Conservation (phyloP, 805 yeast genomes). For the Metschnikowia lachancei region DNA sequence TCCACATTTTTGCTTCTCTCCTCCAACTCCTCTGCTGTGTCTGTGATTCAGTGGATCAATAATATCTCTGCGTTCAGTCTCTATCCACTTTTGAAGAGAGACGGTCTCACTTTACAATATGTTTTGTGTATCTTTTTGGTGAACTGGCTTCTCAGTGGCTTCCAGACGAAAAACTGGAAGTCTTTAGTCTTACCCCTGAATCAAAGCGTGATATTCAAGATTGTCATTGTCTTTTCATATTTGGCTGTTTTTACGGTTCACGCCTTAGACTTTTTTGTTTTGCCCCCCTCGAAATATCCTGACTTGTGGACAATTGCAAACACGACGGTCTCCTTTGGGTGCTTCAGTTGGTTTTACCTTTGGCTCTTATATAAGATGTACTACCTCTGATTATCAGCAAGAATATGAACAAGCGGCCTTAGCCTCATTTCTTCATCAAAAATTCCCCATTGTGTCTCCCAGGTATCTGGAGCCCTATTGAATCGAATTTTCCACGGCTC, state of each 20-base stretch:
- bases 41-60: constrained; percentile 82
- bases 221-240: constrained; percentile 29
- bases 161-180: constrained; percentile 34
- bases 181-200: constrained; percentile 25
- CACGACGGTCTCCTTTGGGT: constrained; percentile 67
- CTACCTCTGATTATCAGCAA: constrained; percentile 8
- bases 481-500: constrained; percentile 66
- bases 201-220: constrained; percentile 26
- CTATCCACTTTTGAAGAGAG: constrained; percentile 82
- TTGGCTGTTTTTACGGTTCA: constrained; percentile 51
- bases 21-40: constrained; percentile 57
- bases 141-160: constrained; percentile 76
- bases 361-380: constrained; percentile 64
- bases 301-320: constrained; percentile 85
- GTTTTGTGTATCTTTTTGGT: constrained; percentile 56
- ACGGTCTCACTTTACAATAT: constrained; percentile 72
- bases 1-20: constrained; percentile 61
- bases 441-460: constrained; percentile 77
- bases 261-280: constrained; percentile 46
- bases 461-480: constrained; percentile 44
- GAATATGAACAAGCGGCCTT: constrained; percentile 1
- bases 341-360: constrained; percentile 73
- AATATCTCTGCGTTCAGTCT: constrained; percentile 82
- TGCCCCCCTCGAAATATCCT: constrained; percentile 64
- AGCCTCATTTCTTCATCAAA: constrained; percentile 27